Evolutionary conservation across 1,284 basidiomycete genomes (phyloP), one percentile per base, ranked within the genome.

Genomic region (Apiotrichum porosum): DNA sequence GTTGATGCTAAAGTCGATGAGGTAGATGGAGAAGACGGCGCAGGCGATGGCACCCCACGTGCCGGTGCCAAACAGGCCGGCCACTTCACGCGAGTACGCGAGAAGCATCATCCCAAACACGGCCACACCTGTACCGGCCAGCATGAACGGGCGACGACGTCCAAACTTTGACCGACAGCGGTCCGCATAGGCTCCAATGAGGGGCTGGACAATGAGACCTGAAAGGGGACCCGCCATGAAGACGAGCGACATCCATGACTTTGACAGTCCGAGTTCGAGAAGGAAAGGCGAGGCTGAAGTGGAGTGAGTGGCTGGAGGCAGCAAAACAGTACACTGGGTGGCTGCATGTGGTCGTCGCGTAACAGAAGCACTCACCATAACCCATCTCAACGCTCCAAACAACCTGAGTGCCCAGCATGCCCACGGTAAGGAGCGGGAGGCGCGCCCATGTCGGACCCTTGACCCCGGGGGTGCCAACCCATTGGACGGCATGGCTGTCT

Each of bases 341-440:
- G n/a, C n/a, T n/a, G n/a, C n/a, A n/a, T n/a, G n/a, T n/a, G n/a
- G n/a, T n/a, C n/a, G n/a, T n/a, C n/a, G n/a, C n/a, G n/a, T n/a
- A n/a, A n/a, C n/a, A n/a, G n/a, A n/a, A n/a, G 9, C 5, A 67
- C 78, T 52, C 54, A 85, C 85, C 87, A 61, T 91, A 90, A 1
- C 86, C 85, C 86, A 93, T 90, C 67, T 93, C 89, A 4, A 92
- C 84, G 2, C 85, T 87, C 89, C 89, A 93, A 46, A 91, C 81
- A 44, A 88, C 81, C 66, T 88, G 86, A 2, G 90, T 82, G 13
- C 88, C 88, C 4, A 89, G 72, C 52, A 91, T 75, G 2, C 87
- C 85, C 18, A 90, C 65, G 0, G 87, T 91, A 42, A 91, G 72
- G 5, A 81, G 75, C 0, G 88, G 87, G 34, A 89, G 71, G 51